Percentiles rank a stretch among this genome's conserved stretches.
These are phyloP conservation scores for Crithidia mellificae DNA, from an alignment of 208 protist genomes.

Conservation along the genomic window DNA sequence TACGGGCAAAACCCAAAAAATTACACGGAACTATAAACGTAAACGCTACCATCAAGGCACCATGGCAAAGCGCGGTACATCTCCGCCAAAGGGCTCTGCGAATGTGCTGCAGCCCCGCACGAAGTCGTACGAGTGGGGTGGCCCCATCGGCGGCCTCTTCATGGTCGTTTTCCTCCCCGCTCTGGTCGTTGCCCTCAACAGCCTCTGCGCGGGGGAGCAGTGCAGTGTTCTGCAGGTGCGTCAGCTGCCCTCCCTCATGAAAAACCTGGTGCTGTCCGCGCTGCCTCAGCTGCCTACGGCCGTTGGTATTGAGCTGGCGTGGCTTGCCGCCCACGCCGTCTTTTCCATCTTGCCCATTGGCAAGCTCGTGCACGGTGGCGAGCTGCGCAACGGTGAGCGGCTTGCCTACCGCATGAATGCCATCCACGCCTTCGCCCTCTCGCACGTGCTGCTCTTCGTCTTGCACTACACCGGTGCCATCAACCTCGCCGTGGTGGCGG, in stretches of 20 bases:
- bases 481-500: constrained; percentile 50
- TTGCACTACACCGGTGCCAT: constrained; percentile 50
- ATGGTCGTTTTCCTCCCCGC: constrained; percentile 64
- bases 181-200: constrained; percentile 65
- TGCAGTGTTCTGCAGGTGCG: constrained; percentile 33
- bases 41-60: too few species aligned
- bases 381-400: constrained; percentile 62
- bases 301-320: constrained; percentile 57
- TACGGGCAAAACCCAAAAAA: too few species aligned
- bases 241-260: constrained; percentile 30
- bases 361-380: constrained; percentile 52
- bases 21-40: too few species aligned
- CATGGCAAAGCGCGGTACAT: constrained; percentile 17
- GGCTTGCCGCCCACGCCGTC: constrained; percentile 66
- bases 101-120: constrained; percentile 64
- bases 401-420: constrained; percentile 86
- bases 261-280: constrained; percentile 21
- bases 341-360: constrained; percentile 77
- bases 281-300: constrained; percentile 50
- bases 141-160: constrained; percentile 52
- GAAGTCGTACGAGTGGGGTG: constrained; percentile 76
- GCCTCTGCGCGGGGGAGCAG: constrained; percentile 42
- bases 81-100: neutral
- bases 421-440: constrained; percentile 73
- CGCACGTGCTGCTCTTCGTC: constrained; percentile 48